Conservation (phyloP, 2,329 filamentous ascomycete genomes). For the Diaporthe eres region DNA sequence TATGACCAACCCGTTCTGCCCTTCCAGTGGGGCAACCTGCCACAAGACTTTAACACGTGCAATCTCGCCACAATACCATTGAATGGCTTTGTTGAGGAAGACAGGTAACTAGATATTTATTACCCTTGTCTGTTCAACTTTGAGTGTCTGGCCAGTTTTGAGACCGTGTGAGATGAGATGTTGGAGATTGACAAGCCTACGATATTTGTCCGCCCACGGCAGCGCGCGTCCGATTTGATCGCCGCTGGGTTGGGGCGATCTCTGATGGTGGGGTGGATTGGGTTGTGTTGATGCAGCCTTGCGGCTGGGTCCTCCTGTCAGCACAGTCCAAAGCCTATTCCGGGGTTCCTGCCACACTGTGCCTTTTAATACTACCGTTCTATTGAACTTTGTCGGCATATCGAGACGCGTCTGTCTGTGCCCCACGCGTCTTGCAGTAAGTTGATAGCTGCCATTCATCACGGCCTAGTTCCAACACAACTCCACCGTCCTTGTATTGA, state of each 20-base stretch:
- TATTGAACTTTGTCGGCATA: constrained; percentile 3
- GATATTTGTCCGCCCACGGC: background rate
- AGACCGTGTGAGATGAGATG: background rate
- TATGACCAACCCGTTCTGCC: background rate
- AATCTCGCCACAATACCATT: background rate
- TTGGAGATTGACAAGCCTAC: background rate
- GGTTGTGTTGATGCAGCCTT: constrained; percentile 16
- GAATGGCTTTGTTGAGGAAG: background rate
- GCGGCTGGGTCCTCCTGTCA: constrained; percentile 8
- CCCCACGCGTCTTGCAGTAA: constrained; percentile 9
- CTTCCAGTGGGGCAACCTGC: background rate
- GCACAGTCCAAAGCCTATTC: background rate
- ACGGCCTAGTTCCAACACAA: background rate
- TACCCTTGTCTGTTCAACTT: background rate
- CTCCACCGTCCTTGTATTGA: background rate
- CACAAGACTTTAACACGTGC: background rate
- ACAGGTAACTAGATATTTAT: background rate
- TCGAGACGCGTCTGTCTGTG: constrained; percentile 13
- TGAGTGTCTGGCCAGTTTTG: background rate
- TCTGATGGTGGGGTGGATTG: constrained; percentile 6
- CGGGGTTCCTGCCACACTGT: constrained; percentile 5
- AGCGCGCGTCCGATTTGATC: constrained; percentile 25
- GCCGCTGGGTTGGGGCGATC: constrained; percentile 18
- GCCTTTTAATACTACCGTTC: background rate
- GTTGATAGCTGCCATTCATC: background rate